Conservation (phyloP, 257 asterid species). For the Craterostigma plantagineum region DNA sequence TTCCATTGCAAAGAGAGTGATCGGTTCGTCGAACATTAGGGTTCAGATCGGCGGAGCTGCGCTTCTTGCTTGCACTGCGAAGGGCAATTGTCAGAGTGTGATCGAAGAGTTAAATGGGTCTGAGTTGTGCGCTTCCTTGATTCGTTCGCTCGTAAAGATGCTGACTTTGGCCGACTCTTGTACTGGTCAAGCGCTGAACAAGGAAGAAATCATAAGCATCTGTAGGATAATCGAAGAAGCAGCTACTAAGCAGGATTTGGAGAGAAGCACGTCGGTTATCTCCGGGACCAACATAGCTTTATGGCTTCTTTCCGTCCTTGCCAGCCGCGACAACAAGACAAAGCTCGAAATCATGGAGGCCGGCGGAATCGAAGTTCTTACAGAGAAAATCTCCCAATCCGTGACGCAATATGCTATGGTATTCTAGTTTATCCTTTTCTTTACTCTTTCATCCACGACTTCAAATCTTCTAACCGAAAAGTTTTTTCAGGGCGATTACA, state of each 20-base stretch:
- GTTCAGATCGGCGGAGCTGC: slow-evolving; percentile 90
- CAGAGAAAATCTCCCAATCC: slow-evolving; percentile 61
- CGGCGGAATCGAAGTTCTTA: slow-evolving; percentile 84
- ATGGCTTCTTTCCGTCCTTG: slow-evolving; percentile 87
- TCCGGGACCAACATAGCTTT: slow-evolving; percentile 56
- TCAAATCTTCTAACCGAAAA: slow-evolving; percentile 1
- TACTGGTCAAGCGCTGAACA: slow-evolving; percentile 14
- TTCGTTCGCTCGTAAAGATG: slow-evolving; percentile 76
- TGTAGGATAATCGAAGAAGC: slow-evolving; percentile 39
- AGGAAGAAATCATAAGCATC: slow-evolving; percentile 37
- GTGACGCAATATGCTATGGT: slow-evolving; percentile 60
- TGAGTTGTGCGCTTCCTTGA: slow-evolving; percentile 37
- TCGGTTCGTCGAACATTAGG: slow-evolving; percentile 36
- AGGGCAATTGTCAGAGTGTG: slow-evolving; percentile 65
- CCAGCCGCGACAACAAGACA: slow-evolving; percentile 54
- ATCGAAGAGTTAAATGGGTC: slow-evolving; percentile 63
- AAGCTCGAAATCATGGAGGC: slow-evolving; percentile 78
- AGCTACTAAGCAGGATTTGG: slow-evolving; percentile 18
- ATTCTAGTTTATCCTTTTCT: no score
- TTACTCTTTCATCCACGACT: slow-evolving; percentile 7
- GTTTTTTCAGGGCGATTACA: slow-evolving; percentile 51
- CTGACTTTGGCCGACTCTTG: slow-evolving; percentile 34
- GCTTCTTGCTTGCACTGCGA: slow-evolving; percentile 72
- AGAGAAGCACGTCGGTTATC: slow-evolving; percentile 55
- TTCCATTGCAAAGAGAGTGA: slow-evolving; percentile 57